phyloP scores from a whole-genome alignment of 768 basidiomycete species.

The Lactarius indigo region DNA sequence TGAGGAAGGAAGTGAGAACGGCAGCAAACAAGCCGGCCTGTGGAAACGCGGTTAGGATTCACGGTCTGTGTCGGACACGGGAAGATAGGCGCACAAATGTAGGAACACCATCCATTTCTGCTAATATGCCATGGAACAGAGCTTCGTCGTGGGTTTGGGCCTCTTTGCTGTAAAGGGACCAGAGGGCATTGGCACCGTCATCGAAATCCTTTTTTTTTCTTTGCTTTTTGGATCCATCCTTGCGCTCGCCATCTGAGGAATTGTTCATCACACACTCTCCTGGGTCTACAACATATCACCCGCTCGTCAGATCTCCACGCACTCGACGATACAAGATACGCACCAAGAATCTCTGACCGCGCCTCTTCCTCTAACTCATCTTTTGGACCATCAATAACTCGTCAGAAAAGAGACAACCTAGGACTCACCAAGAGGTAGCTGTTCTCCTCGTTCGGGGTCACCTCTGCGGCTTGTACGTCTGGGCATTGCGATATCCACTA shows the following conservation, averaged over 20 bases:
- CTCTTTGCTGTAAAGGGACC: not conserved
- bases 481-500: too few species aligned
- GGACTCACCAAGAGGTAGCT: too few species aligned
- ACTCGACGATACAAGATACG: not conserved
- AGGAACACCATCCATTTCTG: not conserved
- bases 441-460: not conserved
- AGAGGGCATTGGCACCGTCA: slow-evolving; percentile 1
- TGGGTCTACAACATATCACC: not conserved
- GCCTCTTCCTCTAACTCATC: too few species aligned
- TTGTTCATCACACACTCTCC: not conserved
- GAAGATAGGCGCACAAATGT: not conserved
- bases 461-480: too few species aligned
- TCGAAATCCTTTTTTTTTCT: slow-evolving; percentile 9
- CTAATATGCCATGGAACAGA: not conserved
- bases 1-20: not conserved
- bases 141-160: not conserved
- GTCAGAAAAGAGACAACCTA: too few species aligned
- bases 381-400: too few species aligned
- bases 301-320: too few species aligned
- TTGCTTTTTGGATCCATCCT: too few species aligned
- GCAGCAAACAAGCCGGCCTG: slow-evolving; percentile 14
- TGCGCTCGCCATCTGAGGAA: not conserved
- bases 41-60: not conserved
- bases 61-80: fast-evolving
- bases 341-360: not conserved